Conservation (phyloP, 164 flowering plant species). For the Paratinospora sagittata region DNA sequence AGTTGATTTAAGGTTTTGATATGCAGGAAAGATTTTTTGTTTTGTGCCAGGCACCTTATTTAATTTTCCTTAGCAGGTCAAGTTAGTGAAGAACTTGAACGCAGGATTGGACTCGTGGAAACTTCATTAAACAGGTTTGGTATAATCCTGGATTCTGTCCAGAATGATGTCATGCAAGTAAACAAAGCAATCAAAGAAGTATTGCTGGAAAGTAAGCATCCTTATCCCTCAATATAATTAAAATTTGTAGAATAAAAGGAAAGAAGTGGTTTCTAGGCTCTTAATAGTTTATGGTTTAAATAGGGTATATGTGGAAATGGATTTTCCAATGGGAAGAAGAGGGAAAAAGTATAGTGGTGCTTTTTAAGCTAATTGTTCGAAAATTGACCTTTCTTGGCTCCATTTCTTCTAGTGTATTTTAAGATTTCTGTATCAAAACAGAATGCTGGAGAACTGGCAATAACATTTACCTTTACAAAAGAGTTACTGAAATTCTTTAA, state of each 20-base stretch:
- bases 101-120: slow-evolving; percentile 67
- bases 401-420: no score
- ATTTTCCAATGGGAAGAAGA: background rate
- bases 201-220: slow-evolving; percentile 59
- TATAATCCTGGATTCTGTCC: slow-evolving; percentile 80
- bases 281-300: background rate
- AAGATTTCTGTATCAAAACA: no score
- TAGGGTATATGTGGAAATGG: background rate
- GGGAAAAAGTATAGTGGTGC: background rate
- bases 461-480: no score
- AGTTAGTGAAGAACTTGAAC: slow-evolving; percentile 69
- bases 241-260: slow-evolving; percentile 3
- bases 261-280: background rate
- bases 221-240: background rate
- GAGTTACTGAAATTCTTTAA: no score
- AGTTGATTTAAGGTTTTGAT: background rate
- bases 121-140: slow-evolving; percentile 64
- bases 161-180: slow-evolving; percentile 82
- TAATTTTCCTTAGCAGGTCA: slow-evolving; percentile 49
- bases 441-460: no score
- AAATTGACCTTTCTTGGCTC: no score
- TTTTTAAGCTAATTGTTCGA: no score
- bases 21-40: background rate
- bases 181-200: slow-evolving; percentile 75
- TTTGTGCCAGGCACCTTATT: slow-evolving; percentile 6